A percentile compares a stretch with the other conserved stretches of the same genome.
phyloP scores from a whole-genome alignment of 805 yeast species.

The Monosporozyma unispora region DNA sequence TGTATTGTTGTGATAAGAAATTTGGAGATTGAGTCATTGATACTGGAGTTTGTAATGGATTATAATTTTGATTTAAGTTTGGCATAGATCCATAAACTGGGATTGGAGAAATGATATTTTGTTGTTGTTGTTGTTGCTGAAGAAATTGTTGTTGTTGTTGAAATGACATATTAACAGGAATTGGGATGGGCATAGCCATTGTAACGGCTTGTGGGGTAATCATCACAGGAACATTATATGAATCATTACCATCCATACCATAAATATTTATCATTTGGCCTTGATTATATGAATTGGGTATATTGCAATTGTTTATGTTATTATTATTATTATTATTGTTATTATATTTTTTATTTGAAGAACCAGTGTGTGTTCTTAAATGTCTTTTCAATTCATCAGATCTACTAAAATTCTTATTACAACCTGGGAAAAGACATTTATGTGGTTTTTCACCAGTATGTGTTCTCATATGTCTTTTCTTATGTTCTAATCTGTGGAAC shows the following conservation, averaged over 20 bases:
- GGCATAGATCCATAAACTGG: background rate
- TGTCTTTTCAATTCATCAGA: constrained; percentile 84
- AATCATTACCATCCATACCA: constrained; percentile 1
- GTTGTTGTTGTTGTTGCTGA: constrained; percentile 1
- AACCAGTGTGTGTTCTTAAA: constrained; percentile 55
- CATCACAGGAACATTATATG: constrained; percentile 4
- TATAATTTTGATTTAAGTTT: background rate
- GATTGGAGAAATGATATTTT: constrained; percentile 2
- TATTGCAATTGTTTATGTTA: background rate
- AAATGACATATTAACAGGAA: background rate
- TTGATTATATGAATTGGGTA: background rate
- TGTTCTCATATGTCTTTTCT: constrained; percentile 82
- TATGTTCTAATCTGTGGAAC: constrained; percentile 82
- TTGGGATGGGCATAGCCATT: constrained; percentile 5
- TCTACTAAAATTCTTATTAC: constrained; percentile 70
- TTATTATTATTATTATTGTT: background rate
- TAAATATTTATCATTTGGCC: constrained; percentile 2
- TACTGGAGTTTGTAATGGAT: background rate
- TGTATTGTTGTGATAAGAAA: background rate
- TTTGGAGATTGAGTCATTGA: background rate
- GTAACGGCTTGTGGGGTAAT: constrained; percentile 6
- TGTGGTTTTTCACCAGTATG: constrained; percentile 94
- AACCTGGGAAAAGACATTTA: constrained; percentile 75
- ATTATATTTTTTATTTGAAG: constrained; percentile 1
- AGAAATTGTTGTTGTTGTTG: constrained; percentile 2